Evolutionary conservation across 495 filamentous ascomycete genomes (phyloP), one percentile per base, ranked within the genome.

Genomic region (Sphaerosporella brunnea): DNA sequence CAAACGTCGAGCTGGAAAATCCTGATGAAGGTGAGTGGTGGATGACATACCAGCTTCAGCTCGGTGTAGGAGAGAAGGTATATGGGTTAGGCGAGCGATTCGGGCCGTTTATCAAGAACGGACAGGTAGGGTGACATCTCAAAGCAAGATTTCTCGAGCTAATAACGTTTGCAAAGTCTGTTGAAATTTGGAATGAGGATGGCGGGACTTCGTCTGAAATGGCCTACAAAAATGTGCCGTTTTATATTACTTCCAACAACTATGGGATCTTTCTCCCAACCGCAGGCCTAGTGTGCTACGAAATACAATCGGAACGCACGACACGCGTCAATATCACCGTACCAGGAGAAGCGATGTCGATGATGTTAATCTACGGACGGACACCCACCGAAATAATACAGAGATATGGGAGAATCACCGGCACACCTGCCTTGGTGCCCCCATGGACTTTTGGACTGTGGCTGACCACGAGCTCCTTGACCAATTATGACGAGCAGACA

Each of bases 191-290:
- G 28, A 32, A 32, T 13, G 28, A 32, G 13, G 79, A 84, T 52
- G 79, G 79, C 2, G 79, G 78, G 7, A 82, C 80, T 15, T 77
- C 71, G 0, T 75, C 70, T 15, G 78, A 82, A 42, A 69, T 80
- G 49, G 77, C 77, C 0, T 84, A 84, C 58, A 82, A 82, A 63
- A 83, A 82, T 53, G 67, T 82, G 4, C 72, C 76, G 1, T 82
- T 82, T 60, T 82, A 77, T 60, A 63, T 83, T 26, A 79, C 73
- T 48, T 79, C 73, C 0, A 65, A 68, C 11, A 77, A 77, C 1
- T 84, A 83, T 57, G 78, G 78, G 20, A 67, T 82, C n/a, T 82
- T 82, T 60, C 71, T 82, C 21, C 74, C 78, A 53, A 68, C 71
- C 11, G 63, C 73, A 0, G 73, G 73, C 9, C 69, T 68, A 11